A percentile compares a stretch with the other conserved stretches of the same genome.
phyloP scores from a whole-genome alignment of 805 yeast genomes.

The Cyberlindnera sargentensis region DNA sequence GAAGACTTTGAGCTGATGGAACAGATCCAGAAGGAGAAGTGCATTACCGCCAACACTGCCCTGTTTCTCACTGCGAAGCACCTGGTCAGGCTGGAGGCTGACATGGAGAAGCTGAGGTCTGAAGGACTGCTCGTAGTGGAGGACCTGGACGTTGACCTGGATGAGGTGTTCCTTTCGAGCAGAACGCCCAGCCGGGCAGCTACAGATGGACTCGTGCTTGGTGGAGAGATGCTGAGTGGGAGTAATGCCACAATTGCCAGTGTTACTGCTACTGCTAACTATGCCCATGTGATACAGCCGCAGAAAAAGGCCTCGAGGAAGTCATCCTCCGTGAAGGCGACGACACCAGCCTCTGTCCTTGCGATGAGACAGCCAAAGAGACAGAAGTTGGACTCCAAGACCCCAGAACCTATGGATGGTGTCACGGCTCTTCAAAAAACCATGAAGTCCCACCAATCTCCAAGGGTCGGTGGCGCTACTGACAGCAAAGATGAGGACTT shows the following conservation, averaged over 20 bases:
- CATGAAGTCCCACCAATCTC: background rate
- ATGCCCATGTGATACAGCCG: background rate
- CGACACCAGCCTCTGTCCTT: constrained; percentile 7
- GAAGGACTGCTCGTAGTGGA: constrained; percentile 69
- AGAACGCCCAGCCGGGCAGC: constrained; percentile 25
- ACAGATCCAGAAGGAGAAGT: constrained; percentile 69
- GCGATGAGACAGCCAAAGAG: constrained; percentile 15
- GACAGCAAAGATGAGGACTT: constrained; percentile 51
- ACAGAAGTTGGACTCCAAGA: constrained; percentile 14
- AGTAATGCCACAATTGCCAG: background rate
- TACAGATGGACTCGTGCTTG: constrained; percentile 9
- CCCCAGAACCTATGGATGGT: constrained; percentile 13
- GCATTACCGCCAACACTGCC: constrained; percentile 75
- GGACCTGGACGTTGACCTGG: constrained; percentile 28
- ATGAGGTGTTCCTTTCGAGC: constrained; percentile 29
- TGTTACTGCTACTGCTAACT: constrained; percentile 7
- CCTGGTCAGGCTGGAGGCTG: constrained; percentile 62
- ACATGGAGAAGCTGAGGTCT: constrained; percentile 64
- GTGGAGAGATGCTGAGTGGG: background rate
- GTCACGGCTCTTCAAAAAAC: background rate
- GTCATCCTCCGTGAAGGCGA: constrained; percentile 3
- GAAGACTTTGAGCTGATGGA: constrained; percentile 58
- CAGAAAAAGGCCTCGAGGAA: constrained; percentile 1
- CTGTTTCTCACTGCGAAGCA: constrained; percentile 73
- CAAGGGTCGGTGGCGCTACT: background rate